A percentile compares a stretch with the other conserved stretches of the same genome.
Evolutionary conservation across 2,329 filamentous ascomycete genomes (phyloP).

Genomic region (Apiospora hydei): DNA sequence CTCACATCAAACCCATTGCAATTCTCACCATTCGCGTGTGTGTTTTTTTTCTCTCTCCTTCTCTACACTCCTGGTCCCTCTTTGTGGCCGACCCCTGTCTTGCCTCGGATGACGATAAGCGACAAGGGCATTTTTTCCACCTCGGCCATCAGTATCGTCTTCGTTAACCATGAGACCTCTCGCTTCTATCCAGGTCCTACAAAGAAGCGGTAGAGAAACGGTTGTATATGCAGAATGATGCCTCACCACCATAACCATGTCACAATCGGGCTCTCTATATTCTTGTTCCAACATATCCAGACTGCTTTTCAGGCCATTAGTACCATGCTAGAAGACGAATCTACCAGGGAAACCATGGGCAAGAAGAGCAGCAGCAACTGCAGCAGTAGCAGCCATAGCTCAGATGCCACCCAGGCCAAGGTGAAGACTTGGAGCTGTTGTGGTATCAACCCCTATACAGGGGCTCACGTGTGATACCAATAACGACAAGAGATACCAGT

Average conservation of each 20-base stretch:
- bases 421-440: slow-evolving; percentile 14
- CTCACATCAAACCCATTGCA: background rate
- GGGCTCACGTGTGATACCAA: slow-evolving; percentile 11
- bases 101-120: background rate
- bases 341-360: background rate
- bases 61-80: background rate
- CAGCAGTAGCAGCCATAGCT: background rate
- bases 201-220: background rate
- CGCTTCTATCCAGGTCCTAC: background rate
- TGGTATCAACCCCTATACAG: background rate
- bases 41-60: background rate
- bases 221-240: background rate
- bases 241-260: background rate
- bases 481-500: slow-evolving; percentile 4
- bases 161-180: background rate
- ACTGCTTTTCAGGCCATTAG: background rate
- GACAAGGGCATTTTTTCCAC: background rate
- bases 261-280: background rate
- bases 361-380: background rate
- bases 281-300: background rate
- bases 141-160: background rate
- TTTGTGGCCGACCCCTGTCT: background rate
- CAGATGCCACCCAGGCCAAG: background rate
- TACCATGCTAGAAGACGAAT: background rate
- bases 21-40: background rate